Evolutionary conservation across 2,329 filamentous ascomycete species (phyloP).

Genomic region (Nemania serpens): DNA sequence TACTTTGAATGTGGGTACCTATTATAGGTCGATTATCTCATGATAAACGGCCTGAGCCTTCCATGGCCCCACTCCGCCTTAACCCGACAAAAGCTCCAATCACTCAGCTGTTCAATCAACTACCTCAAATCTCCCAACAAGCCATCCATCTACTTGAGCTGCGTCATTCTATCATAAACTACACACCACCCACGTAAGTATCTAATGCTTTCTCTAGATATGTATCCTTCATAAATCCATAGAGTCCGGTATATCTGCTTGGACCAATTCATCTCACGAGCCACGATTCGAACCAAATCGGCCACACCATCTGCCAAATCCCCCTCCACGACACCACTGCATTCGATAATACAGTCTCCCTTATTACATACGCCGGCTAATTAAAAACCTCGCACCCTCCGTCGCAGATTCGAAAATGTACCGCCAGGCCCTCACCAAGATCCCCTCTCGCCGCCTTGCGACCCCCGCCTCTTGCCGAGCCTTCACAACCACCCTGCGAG

Average conservation of each 20-base stretch:
- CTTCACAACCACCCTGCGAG: conserved; percentile 66
- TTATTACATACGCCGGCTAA: conserved; percentile 15
- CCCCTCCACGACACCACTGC: too few species aligned
- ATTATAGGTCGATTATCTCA: not conserved
- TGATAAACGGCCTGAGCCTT: conserved; percentile 24
- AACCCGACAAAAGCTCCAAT: conserved; percentile 21
- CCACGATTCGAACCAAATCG: not conserved
- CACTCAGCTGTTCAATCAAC: conserved; percentile 18
- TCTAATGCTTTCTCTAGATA: not conserved
- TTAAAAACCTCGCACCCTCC: conserved; percentile 9
- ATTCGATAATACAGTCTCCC: not conserved
- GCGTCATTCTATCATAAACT: conserved; percentile 24
- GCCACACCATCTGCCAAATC: not conserved
- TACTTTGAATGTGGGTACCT: not conserved
- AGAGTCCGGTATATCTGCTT: not conserved
- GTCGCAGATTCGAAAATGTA: conserved; percentile 59
- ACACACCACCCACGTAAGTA: conserved; percentile 17
- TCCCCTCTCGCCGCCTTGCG: conserved; percentile 59
- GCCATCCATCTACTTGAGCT: conserved; percentile 2
- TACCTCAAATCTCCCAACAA: conserved; percentile 12
- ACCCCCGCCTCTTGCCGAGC: conserved; percentile 55
- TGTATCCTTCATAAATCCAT: not conserved
- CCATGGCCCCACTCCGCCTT: conserved; percentile 20
- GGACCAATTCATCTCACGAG: not conserved
- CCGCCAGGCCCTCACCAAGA: conserved; percentile 65